Evolutionary conservation across 352 stramenopile species (phyloP), one percentile per base, ranked within the genome.

Genomic region (Pythium phragmitis): DNA sequence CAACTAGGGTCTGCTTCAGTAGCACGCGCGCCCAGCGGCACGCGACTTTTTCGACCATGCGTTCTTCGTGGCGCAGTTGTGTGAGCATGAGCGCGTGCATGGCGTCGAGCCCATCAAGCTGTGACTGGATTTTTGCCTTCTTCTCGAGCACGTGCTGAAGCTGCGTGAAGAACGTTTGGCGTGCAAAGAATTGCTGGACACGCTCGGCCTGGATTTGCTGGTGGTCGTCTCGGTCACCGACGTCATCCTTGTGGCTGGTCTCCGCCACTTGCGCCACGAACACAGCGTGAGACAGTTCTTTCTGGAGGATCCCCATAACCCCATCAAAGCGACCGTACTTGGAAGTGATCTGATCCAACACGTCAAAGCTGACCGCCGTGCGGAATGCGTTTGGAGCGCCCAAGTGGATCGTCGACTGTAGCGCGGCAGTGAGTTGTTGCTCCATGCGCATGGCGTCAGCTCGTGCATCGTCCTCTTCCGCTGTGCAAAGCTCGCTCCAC

Each of bases 31-130:
- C 77, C 80, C 80, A 89, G 26, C 77, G 76, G 39, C 45, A 69
- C 9, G 80, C 76, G n/a, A 87, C 61, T 1, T 76, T 77, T 43
- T 89, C 80, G 9, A 91, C 69, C 67, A 89, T 85, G 4, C 75
- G 67, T 55, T 91, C 82, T 59, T 89, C 78, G 9, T 75, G 87
- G 33, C 75, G 77, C 8, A 91, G 63, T 46, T 83, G 77, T 48
- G 72, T 73, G 1, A 77, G 54, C 80, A 88, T 87, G 51, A 89
- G 80, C 13, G 53, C 48, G 57, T 88, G 68, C 46, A 66, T 63
- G 28, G 43, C 30, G 21, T 69, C 60, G 14, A 81, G 41, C 19
- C 66, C 62, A 48, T 89, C 74, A 14, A 91, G 65, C 4, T 70
- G 51, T 5, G 47, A 41, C n/a, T 89, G 67, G 3, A 89, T 46